Evolutionary conservation across 1,284 basidiomycete species (phyloP).

Genomic region (Boletus semigastroideus): DNA sequence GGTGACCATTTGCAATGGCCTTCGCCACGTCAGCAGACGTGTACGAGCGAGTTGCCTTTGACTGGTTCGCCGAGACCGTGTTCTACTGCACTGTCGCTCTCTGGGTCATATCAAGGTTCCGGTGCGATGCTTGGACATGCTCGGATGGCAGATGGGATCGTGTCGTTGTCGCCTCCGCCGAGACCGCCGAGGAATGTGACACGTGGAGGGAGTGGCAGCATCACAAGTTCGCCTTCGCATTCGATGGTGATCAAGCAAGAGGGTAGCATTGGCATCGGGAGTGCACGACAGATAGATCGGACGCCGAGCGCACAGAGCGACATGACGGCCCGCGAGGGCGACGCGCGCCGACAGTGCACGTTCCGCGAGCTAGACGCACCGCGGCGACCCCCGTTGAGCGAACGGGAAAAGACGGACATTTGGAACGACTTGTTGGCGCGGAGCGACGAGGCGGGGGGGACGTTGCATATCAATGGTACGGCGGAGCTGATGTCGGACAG

Average conservation of each 20-base stretch:
- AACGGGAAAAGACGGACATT: constrained; percentile 65
- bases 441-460: constrained; percentile 67
- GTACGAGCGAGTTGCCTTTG: constrained; percentile 7
- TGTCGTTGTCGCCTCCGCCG: constrained; percentile 31
- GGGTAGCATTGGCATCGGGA: constrained; percentile 1
- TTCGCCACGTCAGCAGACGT: constrained; percentile 8
- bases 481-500: constrained; percentile 45
- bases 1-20: constrained; percentile 6
- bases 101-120: constrained; percentile 10
- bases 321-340: constrained; percentile 23
- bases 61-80: constrained; percentile 8
- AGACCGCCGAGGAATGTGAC: constrained; percentile 7
- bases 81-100: background rate
- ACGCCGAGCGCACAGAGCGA: constrained; percentile 32
- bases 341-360: constrained; percentile 32
- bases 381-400: constrained; percentile 44
- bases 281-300: constrained; percentile 19
- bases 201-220: constrained; percentile 11
- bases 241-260: constrained; percentile 8
- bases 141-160: constrained; percentile 20
- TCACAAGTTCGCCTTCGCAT: constrained; percentile 5
- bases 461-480: constrained; percentile 51
- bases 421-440: constrained; percentile 67
- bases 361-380: constrained; percentile 49
- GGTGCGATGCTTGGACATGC: background rate